Evolutionary conservation across 352 stramenopile genomes (phyloP), one percentile per base, ranked within the genome.

Genomic region (Globisporangium camurandrum): DNA sequence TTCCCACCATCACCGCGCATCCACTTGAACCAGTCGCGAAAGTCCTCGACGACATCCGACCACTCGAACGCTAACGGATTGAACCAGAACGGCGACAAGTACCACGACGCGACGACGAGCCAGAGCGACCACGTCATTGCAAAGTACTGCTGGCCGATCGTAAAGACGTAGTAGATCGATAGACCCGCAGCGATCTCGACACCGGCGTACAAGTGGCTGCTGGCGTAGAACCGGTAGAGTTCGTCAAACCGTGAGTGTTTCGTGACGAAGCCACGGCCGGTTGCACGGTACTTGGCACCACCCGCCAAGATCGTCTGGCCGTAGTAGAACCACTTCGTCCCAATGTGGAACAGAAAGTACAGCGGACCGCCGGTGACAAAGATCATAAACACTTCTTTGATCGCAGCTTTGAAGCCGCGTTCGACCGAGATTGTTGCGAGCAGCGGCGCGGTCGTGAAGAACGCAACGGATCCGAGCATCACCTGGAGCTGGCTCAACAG

Each of bases 281-380:
- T 99, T 0, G 96, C 89, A 26, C 96, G 88, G 67, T 99, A 99
- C 67, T 98, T 98, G 1, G 97, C 96, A 45, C 96, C 96, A 48
- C 97, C 97, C 37, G 97, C 95, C 30, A 99, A 72, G 69, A 99
- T 97, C 11, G 97, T 99, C 62, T 99, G 97, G 7, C 94, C 90
- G 66, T 98, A 99, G 84, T 99, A 99, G 64, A 98, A 97, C 65
- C 95, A 97, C 59, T 98, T 98, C 20, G 96, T 99, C 58, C 98
- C 96, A 55, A 99, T 99, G 69, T 99, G 97, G 77, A 99, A 99
- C 66, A 99, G 88, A 63, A 99, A 99, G 74, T 99, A 98, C 19
- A 99, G 74, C 40, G 97, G 97, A 1, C 96, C 97, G 41, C 96
- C 96, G 33, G 95, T 99, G 17, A 98, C 80, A 48, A 99, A 93